Evolutionary conservation across 495 filamentous ascomycete species (phyloP).

Genomic region (Penicillium fimorum): DNA sequence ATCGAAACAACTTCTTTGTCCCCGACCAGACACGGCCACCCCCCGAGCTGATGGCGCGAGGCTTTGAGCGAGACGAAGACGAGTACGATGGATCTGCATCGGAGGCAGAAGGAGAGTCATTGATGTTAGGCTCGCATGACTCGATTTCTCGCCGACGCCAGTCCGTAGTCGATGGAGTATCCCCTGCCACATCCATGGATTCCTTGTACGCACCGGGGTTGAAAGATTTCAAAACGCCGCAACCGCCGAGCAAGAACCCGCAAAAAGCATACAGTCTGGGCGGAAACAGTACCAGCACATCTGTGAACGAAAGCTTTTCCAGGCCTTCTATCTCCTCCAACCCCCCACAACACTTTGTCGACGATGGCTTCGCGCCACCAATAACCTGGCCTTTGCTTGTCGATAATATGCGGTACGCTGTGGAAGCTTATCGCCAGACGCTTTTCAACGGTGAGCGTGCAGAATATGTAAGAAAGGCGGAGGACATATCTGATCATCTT

Average conservation of each 20-base stretch:
- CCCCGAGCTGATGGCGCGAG: conserved; percentile 86
- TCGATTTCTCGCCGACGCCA: conserved; percentile 58
- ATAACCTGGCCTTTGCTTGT: conserved; percentile 86
- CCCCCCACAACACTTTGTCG: conserved; percentile 79
- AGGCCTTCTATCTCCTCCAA: conserved; percentile 56
- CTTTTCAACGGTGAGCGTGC: conserved; percentile 76
- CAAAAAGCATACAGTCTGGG: conserved; percentile 28
- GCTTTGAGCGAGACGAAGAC: conserved; percentile 78
- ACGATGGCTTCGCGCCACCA: conserved; percentile 70
- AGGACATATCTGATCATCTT: conserved; percentile 96
- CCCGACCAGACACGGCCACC: conserved; percentile 89
- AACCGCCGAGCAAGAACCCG: conserved; percentile 19
- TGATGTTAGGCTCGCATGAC: conserved; percentile 59
- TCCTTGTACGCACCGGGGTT: conserved; percentile 63
- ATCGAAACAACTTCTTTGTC: conserved; percentile 82
- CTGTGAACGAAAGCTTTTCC: conserved; percentile 36
- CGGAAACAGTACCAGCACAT: conserved; percentile 35
- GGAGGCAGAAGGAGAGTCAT: conserved; percentile 71
- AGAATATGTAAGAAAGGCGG: conserved; percentile 87
- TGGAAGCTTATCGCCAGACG: conserved; percentile 83
- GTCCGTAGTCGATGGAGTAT: conserved; percentile 72
- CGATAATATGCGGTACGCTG: conserved; percentile 82
- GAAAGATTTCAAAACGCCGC: conserved; percentile 24
- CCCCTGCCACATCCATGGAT: conserved; percentile 88
- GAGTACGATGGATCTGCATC: conserved; percentile 86